phyloP scores from a whole-genome alignment of 331 rosid species.

The Dryas integrifolia region DNA sequence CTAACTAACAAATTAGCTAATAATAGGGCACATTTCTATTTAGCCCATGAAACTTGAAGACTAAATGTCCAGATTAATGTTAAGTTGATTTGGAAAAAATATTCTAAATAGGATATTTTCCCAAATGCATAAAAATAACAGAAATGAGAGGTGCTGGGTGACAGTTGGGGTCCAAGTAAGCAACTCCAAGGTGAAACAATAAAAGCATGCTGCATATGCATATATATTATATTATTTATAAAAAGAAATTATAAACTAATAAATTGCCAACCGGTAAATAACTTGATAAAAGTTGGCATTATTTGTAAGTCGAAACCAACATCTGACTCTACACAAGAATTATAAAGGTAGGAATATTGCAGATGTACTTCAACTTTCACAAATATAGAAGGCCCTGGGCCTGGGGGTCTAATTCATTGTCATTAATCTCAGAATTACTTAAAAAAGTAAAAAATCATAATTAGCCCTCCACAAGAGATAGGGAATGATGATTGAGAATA shows the following conservation, averaged over 20 bases:
- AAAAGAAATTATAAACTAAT: background rate
- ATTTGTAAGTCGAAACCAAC: background rate
- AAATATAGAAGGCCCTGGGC: background rate
- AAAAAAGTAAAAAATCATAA: background rate
- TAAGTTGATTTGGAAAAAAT: background rate
- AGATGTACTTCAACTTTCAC: background rate
- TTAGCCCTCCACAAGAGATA: background rate
- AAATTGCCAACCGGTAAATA: background rate
- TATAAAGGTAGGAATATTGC: background rate
- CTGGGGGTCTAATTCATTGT: background rate
- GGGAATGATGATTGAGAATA: background rate
- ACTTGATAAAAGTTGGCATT: background rate
- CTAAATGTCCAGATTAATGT: background rate
- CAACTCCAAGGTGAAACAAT: background rate
- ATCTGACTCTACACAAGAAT: background rate
- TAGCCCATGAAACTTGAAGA: background rate
- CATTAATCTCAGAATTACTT: background rate
- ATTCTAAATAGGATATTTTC: background rate
- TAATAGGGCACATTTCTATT: background rate
- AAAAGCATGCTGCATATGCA: background rate
- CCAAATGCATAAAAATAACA: background rate
- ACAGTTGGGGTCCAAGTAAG: background rate
- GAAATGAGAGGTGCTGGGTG: background rate
- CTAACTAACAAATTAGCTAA: no score
- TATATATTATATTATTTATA: background rate